These are phyloP conservation scores for Mycena leptocephala DNA, from an alignment of 768 basidiomycete species.

Conservation along the genomic window DNA sequence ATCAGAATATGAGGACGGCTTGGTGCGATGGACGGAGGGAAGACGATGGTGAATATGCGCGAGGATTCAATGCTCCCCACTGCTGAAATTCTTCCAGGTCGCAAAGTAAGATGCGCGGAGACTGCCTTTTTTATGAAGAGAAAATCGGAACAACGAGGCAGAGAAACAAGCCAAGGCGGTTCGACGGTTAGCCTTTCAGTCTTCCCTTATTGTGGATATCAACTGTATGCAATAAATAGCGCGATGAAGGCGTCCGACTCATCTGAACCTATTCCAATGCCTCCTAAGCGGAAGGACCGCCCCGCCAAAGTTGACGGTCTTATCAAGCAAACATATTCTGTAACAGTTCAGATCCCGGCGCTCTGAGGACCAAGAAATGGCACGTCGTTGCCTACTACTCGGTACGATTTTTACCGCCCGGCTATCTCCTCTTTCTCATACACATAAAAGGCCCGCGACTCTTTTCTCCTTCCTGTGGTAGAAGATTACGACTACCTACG, in stretches of 20 bases:
- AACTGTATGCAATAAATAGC: slow-evolving; percentile 42
- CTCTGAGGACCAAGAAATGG: slow-evolving; percentile 67
- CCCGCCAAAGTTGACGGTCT: slow-evolving; percentile 74
- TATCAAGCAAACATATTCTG: slow-evolving; percentile 79
- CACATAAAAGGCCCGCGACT: slow-evolving; percentile 46
- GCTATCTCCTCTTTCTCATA: background rate
- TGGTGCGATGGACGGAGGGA: slow-evolving; percentile 78
- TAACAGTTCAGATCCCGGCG: slow-evolving; percentile 66
- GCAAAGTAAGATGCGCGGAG: slow-evolving; percentile 77
- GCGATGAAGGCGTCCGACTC: slow-evolving; percentile 66
- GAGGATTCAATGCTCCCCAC: background rate
- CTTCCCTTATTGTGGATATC: background rate
- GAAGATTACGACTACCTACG: slow-evolving; percentile 69
- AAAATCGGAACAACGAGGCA: slow-evolving; percentile 74
- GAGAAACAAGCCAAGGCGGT: slow-evolving; percentile 74
- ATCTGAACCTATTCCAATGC: slow-evolving; percentile 57
- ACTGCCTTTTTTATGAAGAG: slow-evolving; percentile 77
- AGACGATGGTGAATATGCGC: slow-evolving; percentile 63
- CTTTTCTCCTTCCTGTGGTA: slow-evolving; percentile 64
- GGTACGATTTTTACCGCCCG: slow-evolving; percentile 49
- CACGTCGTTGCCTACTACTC: slow-evolving; percentile 75
- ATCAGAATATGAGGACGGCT: slow-evolving; percentile 65
- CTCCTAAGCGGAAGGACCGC: slow-evolving; percentile 70
- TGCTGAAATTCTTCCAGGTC: slow-evolving; percentile 57
- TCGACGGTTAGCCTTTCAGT: slow-evolving; percentile 58